These are phyloP conservation scores for Globomyces pollinis-pini DNA, from an alignment of 192 early-diverging fungal genomes.

Conservation along the genomic window DNA sequence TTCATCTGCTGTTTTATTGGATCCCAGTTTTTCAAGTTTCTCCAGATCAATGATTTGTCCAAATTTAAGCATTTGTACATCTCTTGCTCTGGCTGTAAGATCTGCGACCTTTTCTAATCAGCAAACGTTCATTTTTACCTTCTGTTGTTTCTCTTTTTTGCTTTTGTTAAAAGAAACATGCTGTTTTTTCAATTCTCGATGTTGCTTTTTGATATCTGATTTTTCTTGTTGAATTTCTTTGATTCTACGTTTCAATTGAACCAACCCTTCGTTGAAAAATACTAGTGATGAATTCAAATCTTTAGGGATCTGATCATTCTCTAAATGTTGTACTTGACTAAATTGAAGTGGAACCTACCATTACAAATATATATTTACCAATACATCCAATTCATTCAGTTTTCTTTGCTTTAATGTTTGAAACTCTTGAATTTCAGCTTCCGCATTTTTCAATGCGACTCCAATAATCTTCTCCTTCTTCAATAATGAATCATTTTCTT, in stretches of 20 bases:
- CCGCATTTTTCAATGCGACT: slow-evolving; percentile 34
- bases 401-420: slow-evolving; percentile 61
- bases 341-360: slow-evolving; percentile 45
- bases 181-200: slow-evolving; percentile 52
- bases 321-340: slow-evolving; percentile 50
- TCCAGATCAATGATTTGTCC: slow-evolving; percentile 56
- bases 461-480: slow-evolving; percentile 58
- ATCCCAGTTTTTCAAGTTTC: slow-evolving; percentile 52
- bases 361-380: too few species aligned
- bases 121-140: too few species aligned
- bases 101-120: too few species aligned
- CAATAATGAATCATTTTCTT: slow-evolving; percentile 52
- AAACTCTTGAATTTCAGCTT: slow-evolving; percentile 59
- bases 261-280: slow-evolving; percentile 44
- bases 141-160: slow-evolving; percentile 49
- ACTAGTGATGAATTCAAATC: slow-evolving; percentile 43
- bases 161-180: slow-evolving; percentile 48
- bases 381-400: slow-evolving; percentile 55
- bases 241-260: slow-evolving; percentile 39
- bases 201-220: slow-evolving; percentile 49
- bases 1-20: slow-evolving; percentile 56
- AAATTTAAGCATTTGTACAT: slow-evolving; percentile 64
- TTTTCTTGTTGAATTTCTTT: slow-evolving; percentile 60
- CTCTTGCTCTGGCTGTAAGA: slow-evolving; percentile 35
- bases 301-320: slow-evolving; percentile 32